Percentiles rank a stretch among this genome's conserved stretches.
Conservation (phyloP, 2,329 filamentous ascomycete species). For the Pseudopithomyces maydicus region DNA sequence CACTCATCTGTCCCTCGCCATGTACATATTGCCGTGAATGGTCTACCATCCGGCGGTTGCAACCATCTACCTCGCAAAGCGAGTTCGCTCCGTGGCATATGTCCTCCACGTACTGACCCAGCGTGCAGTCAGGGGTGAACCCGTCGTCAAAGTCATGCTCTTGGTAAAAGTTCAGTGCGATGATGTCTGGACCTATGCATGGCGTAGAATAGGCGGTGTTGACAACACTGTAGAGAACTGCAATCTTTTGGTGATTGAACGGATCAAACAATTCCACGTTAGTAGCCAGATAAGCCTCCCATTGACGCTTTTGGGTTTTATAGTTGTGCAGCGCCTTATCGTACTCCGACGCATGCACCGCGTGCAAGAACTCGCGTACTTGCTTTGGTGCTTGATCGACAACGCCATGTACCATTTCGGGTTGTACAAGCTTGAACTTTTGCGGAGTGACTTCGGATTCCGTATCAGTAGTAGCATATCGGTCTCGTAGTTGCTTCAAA, state of each 20-base stretch:
- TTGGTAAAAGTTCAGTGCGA: slow-evolving; percentile 91
- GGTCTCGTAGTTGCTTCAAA: slow-evolving; percentile 80
- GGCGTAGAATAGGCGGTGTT: slow-evolving; percentile 94
- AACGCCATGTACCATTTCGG: slow-evolving; percentile 90
- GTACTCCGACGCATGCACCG: slow-evolving; percentile 95
- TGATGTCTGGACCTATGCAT: slow-evolving; percentile 87
- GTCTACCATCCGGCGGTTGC: slow-evolving; percentile 85
- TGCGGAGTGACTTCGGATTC: slow-evolving; percentile 54
- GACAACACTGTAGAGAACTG: slow-evolving; percentile 90
- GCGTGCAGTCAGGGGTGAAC: slow-evolving; percentile 81
- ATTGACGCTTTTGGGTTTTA: slow-evolving; percentile 90
- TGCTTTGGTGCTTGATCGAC: slow-evolving; percentile 80
- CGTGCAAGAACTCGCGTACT: slow-evolving; percentile 90
- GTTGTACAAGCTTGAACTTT: slow-evolving; percentile 87
- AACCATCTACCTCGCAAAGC: slow-evolving; percentile 82
- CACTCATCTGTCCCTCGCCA: slow-evolving; percentile 88
- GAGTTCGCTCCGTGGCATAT: slow-evolving; percentile 76
- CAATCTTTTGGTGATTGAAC: slow-evolving; percentile 94
- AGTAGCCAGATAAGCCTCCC: slow-evolving; percentile 92
- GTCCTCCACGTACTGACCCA: slow-evolving; percentile 95
- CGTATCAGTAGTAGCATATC: slow-evolving; percentile 55
- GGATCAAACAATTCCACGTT: slow-evolving; percentile 92
- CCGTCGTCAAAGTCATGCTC: slow-evolving; percentile 76
- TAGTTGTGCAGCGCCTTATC: slow-evolving; percentile 95
- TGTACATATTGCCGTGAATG: slow-evolving; percentile 98